Evolutionary conservation across 257 asterid species (phyloP), one percentile per base, ranked within the genome.

Genomic region (Sherardia arvensis): DNA sequence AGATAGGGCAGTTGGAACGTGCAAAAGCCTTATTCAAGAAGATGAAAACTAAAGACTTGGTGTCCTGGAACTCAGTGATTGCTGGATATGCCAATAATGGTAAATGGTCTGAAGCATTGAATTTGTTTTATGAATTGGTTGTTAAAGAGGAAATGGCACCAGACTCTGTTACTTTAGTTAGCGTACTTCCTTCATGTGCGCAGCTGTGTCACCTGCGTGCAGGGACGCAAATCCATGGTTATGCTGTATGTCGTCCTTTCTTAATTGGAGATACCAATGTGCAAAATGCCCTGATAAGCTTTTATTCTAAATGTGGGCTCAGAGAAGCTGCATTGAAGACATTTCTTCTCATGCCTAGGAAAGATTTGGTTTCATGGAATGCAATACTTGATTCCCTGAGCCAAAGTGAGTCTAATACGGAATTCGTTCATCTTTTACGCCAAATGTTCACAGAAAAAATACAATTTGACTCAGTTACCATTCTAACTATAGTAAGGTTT

Each of bases 291-390:
- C 79, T 90, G 30, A 70, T 82, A 79, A 83, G 77, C 30, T 77
- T 90, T 62, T 90, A 90, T 74, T 73, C 95, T 26, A 90, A 77
- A 73, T 85, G 85, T 77, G 73, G 82, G 51, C 53, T 62, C 65
- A 67, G 29, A 51, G 79, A 78, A 71, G 80, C 77, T 63, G 95
- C 97, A 51, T 77, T 65, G 30, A 60, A 1, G 11, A 33, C 83
- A 67, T 87, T 90, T 77, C 67, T 53, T 18, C 77, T 70, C n/a
- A 75, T 80, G 68, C 66, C 74, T 64, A 79, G 59, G 27, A 83
- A 66, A 73, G 95, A 90, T 76, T 53, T 85, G 71, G 82, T 90
- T 67, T 90, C 95, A 6, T 90, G 97, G 97, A 87, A 90, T 59
- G 66, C 97, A 45, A 65, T 90, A 81, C 85, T 90, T 48, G 95